A percentile compares a stretch with the other conserved stretches of the same genome.
Evolutionary conservation across 2,329 filamentous ascomycete genomes (phyloP).

Genomic region (Incumbomyces delicatus): DNA sequence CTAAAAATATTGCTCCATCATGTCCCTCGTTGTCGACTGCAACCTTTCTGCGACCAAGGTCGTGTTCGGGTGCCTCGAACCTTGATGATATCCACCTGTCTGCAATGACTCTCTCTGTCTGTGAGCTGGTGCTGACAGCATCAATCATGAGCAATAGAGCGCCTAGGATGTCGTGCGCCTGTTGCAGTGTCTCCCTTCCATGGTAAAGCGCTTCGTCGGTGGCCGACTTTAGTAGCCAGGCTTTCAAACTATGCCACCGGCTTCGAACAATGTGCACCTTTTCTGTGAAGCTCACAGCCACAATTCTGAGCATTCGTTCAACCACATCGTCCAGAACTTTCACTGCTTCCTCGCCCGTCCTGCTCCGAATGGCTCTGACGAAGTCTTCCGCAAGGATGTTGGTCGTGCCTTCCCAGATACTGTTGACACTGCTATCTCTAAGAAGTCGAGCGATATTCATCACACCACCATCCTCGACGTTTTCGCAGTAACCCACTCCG

Average conservation of each 20-base stretch:
- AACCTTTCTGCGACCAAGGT: too few species aligned
- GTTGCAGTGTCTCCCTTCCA: background rate
- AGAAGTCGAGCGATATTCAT: slow-evolving; percentile 58
- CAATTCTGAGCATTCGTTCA: slow-evolving; percentile 17
- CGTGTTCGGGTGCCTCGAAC: too few species aligned
- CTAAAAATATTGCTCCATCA: too few species aligned
- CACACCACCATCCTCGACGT: slow-evolving; percentile 41
- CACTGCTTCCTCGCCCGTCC: background rate
- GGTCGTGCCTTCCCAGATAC: slow-evolving; percentile 64
- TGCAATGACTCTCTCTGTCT: slow-evolving; percentile 26
- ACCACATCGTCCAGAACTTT: background rate
- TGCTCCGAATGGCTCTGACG: slow-evolving; percentile 25
- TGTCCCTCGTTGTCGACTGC: too few species aligned
- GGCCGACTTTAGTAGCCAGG: slow-evolving; percentile 2
- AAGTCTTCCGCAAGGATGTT: slow-evolving; percentile 53
- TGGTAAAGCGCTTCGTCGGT: slow-evolving; percentile 7
- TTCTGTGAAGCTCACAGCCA: slow-evolving; percentile 34
- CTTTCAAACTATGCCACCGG: slow-evolving; percentile 9
- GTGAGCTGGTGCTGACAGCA: slow-evolving; percentile 26
- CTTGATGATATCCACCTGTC: slow-evolving; percentile 25
- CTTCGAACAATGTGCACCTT: slow-evolving; percentile 30
- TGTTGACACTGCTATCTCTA: slow-evolving; percentile 44
- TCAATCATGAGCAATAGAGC: slow-evolving; percentile 30
- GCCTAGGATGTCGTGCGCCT: slow-evolving; percentile 20
- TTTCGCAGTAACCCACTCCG: slow-evolving; percentile 32